A percentile compares a stretch with the other conserved stretches of the same genome.
These are phyloP conservation scores for Odontarrhena argentea DNA, from an alignment of 345 rosid species.

Conservation along the genomic window DNA sequence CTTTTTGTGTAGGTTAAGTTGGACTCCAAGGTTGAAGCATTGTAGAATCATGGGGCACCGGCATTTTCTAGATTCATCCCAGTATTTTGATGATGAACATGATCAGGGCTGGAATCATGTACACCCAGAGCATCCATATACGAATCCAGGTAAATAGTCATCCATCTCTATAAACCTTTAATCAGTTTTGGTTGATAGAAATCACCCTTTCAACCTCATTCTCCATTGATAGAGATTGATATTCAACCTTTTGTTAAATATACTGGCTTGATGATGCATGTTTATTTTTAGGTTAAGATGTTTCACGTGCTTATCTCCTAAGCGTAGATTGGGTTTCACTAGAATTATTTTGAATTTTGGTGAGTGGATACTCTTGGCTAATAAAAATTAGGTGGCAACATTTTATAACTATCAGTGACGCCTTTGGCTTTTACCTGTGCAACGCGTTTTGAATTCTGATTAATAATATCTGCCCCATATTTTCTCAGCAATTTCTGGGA, in stretches of 20 bases:
- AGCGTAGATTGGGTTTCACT: conserved; percentile 23
- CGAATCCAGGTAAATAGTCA: conserved; percentile 52
- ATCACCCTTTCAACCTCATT: not conserved
- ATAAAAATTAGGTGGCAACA: conserved; percentile 19
- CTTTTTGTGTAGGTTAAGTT: conserved; percentile 48
- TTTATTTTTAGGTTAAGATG: conserved; percentile 16
- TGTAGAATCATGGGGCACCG: conserved; percentile 64
- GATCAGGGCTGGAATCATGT: conserved; percentile 70
- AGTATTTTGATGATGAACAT: conserved; percentile 58
- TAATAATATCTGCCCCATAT: conserved; percentile 17
- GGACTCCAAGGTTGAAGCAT: conserved; percentile 28
- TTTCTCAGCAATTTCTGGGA: conserved; percentile 54
- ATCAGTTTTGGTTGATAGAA: conserved; percentile 5
- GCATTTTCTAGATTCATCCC: conserved; percentile 55
- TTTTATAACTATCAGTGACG: not conserved
- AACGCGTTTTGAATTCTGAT: conserved; percentile 11
- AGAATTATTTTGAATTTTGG: conserved; percentile 8
- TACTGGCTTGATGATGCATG: conserved; percentile 28
- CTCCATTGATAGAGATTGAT: conserved; percentile 1
- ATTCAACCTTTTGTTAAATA: conserved; percentile 15
- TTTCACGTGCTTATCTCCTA: conserved; percentile 7
- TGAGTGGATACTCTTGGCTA: conserved; percentile 18
- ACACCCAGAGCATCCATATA: conserved; percentile 58
- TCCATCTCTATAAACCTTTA: not conserved
- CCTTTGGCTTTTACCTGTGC: conserved; percentile 1